A percentile compares a stretch with the other conserved stretches of the same genome.
Evolutionary conservation across 83 land plant species (phyloP).

Genomic region (Thuja plicata): DNA sequence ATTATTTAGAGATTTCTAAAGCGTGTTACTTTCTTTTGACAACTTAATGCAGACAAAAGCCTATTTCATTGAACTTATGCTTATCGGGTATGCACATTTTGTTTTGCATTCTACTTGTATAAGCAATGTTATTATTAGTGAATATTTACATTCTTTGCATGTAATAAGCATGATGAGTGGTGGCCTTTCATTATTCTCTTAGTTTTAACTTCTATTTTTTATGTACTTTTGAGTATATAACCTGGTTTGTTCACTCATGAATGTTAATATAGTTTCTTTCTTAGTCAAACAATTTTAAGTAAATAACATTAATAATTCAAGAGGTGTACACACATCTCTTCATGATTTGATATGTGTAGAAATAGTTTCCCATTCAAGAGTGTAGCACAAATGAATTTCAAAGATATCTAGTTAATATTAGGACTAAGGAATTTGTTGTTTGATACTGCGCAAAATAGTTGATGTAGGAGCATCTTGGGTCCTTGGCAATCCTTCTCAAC

Average conservation of each 20-base stretch:
- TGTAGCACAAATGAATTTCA: background rate
- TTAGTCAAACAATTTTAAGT: background rate
- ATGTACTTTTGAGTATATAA: too few species aligned
- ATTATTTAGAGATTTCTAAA: background rate
- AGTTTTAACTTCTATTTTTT: too few species aligned
- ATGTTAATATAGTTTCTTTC: too few species aligned
- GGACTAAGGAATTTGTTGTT: background rate
- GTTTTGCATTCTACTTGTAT: background rate
- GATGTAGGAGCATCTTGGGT: too few species aligned
- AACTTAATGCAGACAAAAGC: slow-evolving; percentile 93
- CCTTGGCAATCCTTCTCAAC: too few species aligned
- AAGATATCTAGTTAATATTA: background rate
- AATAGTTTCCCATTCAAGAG: background rate
- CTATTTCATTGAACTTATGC: slow-evolving; percentile 98
- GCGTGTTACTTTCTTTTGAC: slow-evolving; percentile 21
- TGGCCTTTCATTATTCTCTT: too few species aligned
- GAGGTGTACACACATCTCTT: background rate
- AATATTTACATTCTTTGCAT: too few species aligned
- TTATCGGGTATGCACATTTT: slow-evolving; percentile 55
- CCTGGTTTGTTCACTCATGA: too few species aligned
- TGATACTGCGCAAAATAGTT: too few species aligned
- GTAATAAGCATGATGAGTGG: too few species aligned
- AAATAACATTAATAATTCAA: background rate
- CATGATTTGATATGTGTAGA: background rate
- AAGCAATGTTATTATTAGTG: background rate